Conservation (phyloP, 106 monocot genomes). For the Chionographis japonica region DNA sequence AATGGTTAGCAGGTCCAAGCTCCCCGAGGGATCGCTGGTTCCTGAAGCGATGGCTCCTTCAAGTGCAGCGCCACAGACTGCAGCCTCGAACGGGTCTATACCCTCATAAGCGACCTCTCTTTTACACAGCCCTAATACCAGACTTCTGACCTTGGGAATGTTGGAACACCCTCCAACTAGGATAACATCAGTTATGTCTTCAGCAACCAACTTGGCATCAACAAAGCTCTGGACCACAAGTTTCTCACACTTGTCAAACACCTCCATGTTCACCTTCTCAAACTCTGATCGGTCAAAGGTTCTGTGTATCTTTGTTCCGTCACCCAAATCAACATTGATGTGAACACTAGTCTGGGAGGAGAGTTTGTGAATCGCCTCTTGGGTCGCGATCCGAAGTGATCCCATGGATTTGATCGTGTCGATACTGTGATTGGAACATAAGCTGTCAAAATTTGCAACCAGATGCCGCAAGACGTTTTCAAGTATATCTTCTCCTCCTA, state of each 20-base stretch:
- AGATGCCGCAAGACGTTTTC: slow-evolving; percentile 48
- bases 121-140: slow-evolving; percentile 42
- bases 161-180: slow-evolving; percentile 72
- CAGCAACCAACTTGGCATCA: slow-evolving; percentile 53
- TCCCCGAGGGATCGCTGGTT: slow-evolving; percentile 42
- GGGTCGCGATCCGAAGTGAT: slow-evolving; percentile 31
- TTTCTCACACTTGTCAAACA: slow-evolving; percentile 55
- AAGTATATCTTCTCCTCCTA: slow-evolving; percentile 77
- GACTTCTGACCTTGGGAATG: slow-evolving; percentile 47
- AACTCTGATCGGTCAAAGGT: slow-evolving; percentile 40
- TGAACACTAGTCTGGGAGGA: slow-evolving; percentile 32
- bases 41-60: slow-evolving; percentile 79
- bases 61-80: slow-evolving; percentile 66
- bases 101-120: slow-evolving; percentile 32
- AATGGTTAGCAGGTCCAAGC: slow-evolving; percentile 65
- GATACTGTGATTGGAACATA: slow-evolving; percentile 23
- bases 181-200: slow-evolving; percentile 64
- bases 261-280: slow-evolving; percentile 28
- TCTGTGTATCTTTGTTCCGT: slow-evolving; percentile 24
- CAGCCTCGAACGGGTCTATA: slow-evolving; percentile 52
- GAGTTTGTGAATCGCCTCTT: slow-evolving; percentile 63
- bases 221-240: slow-evolving; percentile 44
- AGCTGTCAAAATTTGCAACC: slow-evolving; percentile 40
- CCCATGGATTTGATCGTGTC: slow-evolving; percentile 38
- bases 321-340: slow-evolving; percentile 44